Conservation (phyloP, 2,329 filamentous ascomycete genomes). For the Beauveria medogensis region DNA sequence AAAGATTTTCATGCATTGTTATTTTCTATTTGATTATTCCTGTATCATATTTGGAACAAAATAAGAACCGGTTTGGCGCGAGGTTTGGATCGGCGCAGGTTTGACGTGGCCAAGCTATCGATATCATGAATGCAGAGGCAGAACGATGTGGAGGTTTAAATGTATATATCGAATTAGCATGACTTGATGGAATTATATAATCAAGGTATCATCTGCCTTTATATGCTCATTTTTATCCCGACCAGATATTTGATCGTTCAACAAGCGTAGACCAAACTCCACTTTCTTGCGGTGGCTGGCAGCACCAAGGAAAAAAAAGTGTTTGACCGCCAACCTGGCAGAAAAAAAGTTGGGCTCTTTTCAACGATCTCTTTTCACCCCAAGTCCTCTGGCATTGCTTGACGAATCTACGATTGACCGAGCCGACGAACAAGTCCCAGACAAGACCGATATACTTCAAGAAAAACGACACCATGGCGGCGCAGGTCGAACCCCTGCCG, state of each 20-base stretch:
- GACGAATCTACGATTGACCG: neutral
- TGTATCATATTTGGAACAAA: constrained; percentile 12
- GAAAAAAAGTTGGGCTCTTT: constrained; percentile 21
- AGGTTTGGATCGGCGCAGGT: neutral
- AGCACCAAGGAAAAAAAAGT: neutral
- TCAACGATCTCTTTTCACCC: neutral
- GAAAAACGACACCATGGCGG: constrained; percentile 56
- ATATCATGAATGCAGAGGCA: neutral
- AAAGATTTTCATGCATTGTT: neutral
- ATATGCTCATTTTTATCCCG: no score
- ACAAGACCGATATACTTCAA: neutral
- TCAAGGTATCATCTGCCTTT: neutral
- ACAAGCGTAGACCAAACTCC: neutral
- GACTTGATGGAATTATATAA: neutral
- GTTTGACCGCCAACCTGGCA: constrained; percentile 9
- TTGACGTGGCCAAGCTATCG: neutral
- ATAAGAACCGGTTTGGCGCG: neutral
- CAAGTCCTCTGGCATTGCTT: neutral
- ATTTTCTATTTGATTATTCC: neutral
- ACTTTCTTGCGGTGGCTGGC: neutral
- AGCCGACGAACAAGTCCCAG: neutral
- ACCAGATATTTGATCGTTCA: no score
- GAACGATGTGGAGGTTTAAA: neutral
- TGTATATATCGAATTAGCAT: neutral
- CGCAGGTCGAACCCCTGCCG: constrained; percentile 72